Evolutionary conservation across 768 basidiomycete genomes (phyloP).

Genomic region (Vararia minispora): DNA sequence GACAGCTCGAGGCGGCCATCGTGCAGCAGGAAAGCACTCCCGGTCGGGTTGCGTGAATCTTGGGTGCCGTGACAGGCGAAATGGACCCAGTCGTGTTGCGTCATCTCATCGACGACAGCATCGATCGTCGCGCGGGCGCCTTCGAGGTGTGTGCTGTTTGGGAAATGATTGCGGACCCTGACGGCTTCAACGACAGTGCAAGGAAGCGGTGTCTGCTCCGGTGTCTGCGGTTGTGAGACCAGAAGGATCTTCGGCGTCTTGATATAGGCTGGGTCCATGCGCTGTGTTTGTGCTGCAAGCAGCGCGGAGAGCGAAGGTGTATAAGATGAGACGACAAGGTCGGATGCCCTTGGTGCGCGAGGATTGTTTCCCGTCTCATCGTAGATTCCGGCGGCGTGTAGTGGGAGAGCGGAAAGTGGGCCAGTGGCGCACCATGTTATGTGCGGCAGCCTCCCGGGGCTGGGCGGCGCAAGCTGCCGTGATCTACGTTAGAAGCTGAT

Average conservation of each 20-base stretch:
- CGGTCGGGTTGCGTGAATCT: slow-evolving; percentile 4
- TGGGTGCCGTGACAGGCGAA: slow-evolving; percentile 13
- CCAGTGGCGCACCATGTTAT: neutral
- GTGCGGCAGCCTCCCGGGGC: neutral
- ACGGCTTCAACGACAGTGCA: neutral
- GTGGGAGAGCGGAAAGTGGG: neutral
- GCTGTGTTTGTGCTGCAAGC: neutral
- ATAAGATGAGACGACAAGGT: neutral
- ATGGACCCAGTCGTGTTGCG: slow-evolving; percentile 6
- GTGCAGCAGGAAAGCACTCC: slow-evolving; percentile 8
- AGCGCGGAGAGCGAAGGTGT: neutral
- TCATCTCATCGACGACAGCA: slow-evolving; percentile 3
- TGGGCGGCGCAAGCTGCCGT: too few species aligned
- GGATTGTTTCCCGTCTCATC: neutral
- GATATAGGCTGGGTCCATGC: too few species aligned
- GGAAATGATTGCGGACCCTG: too few species aligned
- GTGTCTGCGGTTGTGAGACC: neutral
- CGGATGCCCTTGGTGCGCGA: neutral
- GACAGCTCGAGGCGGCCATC: slow-evolving; percentile 7
- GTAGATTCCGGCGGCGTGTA: neutral
- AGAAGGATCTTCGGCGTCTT: too few species aligned
- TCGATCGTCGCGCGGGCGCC: slow-evolving; percentile 5
- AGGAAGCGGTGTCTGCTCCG: neutral
- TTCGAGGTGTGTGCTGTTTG: too few species aligned
- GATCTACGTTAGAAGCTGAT: too few species aligned